These are phyloP conservation scores for Wickerhamiella vanderwaltii DNA, from an alignment of 805 yeast genomes.

Conservation along the genomic window DNA sequence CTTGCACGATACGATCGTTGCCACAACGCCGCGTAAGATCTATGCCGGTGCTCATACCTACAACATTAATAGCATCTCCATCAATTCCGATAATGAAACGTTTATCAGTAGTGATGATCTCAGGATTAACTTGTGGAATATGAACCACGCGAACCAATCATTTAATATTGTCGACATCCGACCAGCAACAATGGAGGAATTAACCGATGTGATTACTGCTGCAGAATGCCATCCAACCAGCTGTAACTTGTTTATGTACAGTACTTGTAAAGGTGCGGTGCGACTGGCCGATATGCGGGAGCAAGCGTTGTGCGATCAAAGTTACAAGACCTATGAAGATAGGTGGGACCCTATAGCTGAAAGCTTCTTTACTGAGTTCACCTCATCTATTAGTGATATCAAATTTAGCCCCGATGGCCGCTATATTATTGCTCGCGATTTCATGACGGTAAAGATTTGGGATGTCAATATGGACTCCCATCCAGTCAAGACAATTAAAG, in stretches of 20 bases:
- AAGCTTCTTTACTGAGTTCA: conserved; percentile 94
- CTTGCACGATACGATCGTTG: conserved; percentile 88
- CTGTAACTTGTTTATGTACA: conserved; percentile 90
- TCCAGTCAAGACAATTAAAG: conserved; percentile 87
- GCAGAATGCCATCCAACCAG: conserved; percentile 91
- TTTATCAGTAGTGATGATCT: conserved; percentile 87
- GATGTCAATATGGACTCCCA: conserved; percentile 93
- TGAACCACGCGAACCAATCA: conserved; percentile 85
- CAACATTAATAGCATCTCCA: conserved; percentile 90
- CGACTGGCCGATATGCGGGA: conserved; percentile 94
- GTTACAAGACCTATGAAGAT: conserved; percentile 75
- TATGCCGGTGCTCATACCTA: conserved; percentile 96
- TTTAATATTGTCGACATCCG: conserved; percentile 96
- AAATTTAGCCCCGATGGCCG: conserved; percentile 86
- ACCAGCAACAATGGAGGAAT: conserved; percentile 97
- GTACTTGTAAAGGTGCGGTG: conserved; percentile 89
- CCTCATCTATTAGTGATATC: conserved; percentile 86
- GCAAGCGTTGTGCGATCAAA: conserved; percentile 85
- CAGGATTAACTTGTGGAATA: conserved; percentile 90
- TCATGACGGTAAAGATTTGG: conserved; percentile 96
- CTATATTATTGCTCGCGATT: conserved; percentile 93
- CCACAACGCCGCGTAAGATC: conserved; percentile 85
- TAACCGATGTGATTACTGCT: conserved; percentile 92
- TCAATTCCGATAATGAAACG: conserved; percentile 93
- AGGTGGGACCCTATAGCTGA: conserved; percentile 84